Conservation (phyloP, 2,329 filamentous ascomycete genomes). For the Phaeosphaeria sp. region DNA sequence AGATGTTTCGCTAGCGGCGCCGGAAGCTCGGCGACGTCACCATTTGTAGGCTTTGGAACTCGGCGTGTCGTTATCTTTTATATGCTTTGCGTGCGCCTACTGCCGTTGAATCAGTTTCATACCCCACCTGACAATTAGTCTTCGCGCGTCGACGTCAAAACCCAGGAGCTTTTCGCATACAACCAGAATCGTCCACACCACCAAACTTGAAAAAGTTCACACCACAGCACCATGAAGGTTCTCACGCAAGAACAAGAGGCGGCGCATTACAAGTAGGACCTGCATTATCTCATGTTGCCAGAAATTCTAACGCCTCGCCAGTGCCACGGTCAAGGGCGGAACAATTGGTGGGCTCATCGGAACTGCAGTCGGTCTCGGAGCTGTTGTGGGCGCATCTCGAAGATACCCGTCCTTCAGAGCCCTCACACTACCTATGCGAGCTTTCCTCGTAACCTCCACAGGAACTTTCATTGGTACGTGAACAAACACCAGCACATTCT, state of each 20-base stretch:
- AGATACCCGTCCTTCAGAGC: conserved; percentile 80
- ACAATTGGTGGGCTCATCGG: conserved; percentile 74
- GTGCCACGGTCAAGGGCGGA: conserved; percentile 80
- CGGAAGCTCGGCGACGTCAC: conserved; percentile 48
- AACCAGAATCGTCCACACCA: not conserved
- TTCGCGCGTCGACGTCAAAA: not conserved
- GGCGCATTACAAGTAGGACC: conserved; percentile 75
- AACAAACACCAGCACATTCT: too few species aligned
- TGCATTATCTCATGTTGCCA: not conserved
- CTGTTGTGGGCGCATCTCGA: conserved; percentile 70
- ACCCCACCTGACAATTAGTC: not conserved
- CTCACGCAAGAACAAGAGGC: conserved; percentile 91
- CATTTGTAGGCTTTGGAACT: conserved; percentile 31
- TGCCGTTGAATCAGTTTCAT: not conserved
- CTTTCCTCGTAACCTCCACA: conserved; percentile 84
- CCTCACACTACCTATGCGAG: conserved; percentile 87
- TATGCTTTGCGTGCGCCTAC: conserved; percentile 22
- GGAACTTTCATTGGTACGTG: conserved; percentile 77
- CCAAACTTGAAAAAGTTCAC: conserved; percentile 5
- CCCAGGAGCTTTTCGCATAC: not conserved
- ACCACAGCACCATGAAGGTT: conserved; percentile 76
- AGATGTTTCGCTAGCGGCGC: conserved; percentile 24
- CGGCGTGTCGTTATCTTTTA: conserved; percentile 33
- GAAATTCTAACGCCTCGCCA: conserved; percentile 37
- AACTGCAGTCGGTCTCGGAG: conserved; percentile 69